phyloP scores from a whole-genome alignment of 176 grass and related monocot genomes.

The Eleusine coracana region DNA sequence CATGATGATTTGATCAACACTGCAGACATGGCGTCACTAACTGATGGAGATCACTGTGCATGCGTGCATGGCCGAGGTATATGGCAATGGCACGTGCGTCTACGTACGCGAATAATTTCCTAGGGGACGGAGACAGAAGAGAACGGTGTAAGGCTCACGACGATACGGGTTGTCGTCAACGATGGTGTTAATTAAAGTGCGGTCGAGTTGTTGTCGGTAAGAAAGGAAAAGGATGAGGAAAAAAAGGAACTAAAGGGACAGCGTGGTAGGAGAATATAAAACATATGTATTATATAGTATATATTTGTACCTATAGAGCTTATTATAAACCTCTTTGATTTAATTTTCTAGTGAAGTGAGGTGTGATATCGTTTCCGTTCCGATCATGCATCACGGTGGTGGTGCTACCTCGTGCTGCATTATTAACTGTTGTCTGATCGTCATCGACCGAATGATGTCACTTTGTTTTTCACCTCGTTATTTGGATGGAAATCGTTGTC shows the following conservation, averaged over 20 bases:
- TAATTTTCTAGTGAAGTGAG: slow-evolving; percentile 47
- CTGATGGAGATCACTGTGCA: background rate
- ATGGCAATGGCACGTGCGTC: slow-evolving; percentile 36
- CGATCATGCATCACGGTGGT: background rate
- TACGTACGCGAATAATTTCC: slow-evolving; percentile 49
- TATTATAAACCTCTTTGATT: slow-evolving; percentile 21
- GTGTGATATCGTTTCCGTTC: slow-evolving; percentile 44
- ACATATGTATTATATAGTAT: background rate
- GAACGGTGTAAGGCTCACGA: slow-evolving; percentile 1
- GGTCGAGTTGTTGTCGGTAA: slow-evolving; percentile 28
- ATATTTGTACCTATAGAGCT: slow-evolving; percentile 28
- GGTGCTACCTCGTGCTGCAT: background rate
- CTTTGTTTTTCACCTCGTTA: background rate
- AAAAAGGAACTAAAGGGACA: background rate
- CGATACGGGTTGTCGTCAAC: background rate
- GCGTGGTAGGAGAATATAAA: slow-evolving; percentile 34
- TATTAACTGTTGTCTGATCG: background rate
- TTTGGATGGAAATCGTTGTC: slow-evolving; percentile 52
- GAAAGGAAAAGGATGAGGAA: background rate
- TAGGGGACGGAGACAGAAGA: slow-evolving; percentile 31
- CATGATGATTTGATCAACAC: background rate
- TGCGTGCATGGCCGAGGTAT: background rate
- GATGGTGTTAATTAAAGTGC: background rate
- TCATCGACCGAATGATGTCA: background rate
- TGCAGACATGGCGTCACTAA: slow-evolving; percentile 37